Evolutionary conservation across 148 eudicot genomes (phyloP).

Genomic region (Salicornia ramosissima): DNA sequence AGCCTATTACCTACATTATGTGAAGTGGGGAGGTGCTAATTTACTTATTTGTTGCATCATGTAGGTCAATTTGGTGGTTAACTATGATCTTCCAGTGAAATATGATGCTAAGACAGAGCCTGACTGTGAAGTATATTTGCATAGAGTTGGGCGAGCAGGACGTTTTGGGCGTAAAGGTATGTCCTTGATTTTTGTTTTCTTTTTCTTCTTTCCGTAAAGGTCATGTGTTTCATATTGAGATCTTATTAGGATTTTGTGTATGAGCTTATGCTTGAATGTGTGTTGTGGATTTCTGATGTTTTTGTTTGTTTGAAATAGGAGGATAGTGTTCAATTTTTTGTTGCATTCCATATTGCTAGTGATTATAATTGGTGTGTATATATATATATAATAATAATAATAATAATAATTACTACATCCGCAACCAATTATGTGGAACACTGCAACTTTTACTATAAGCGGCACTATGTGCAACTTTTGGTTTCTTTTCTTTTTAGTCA

Average conservation of each 20-base stretch:
- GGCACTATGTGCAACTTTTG: too few species aligned
- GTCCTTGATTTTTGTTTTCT: slow-evolving; percentile 5
- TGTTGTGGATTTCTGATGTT: background rate
- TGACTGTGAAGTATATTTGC: slow-evolving; percentile 86
- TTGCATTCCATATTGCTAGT: too few species aligned
- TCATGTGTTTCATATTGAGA: background rate
- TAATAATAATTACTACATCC: too few species aligned
- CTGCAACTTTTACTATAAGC: too few species aligned
- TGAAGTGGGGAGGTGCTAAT: background rate
- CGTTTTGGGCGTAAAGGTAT: slow-evolving; percentile 97
- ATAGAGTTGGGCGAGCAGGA: slow-evolving; percentile 94
- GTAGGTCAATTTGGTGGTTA: slow-evolving; percentile 88
- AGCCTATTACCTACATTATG: background rate
- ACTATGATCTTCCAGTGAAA: slow-evolving; percentile 76
- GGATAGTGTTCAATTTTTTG: background rate
- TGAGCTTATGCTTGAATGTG: background rate
- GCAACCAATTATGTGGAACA: too few species aligned
- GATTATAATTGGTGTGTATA: too few species aligned
- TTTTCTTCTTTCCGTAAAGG: background rate
- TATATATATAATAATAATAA: too few species aligned
- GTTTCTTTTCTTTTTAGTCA: too few species aligned
- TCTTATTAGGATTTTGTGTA: background rate
- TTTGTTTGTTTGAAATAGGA: background rate
- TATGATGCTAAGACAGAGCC: slow-evolving; percentile 47
- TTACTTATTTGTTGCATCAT: slow-evolving; percentile 10